These are phyloP conservation scores for Arthroderma sp. DNA, from an alignment of 2,329 filamentous ascomycete genomes.

Conservation along the genomic window DNA sequence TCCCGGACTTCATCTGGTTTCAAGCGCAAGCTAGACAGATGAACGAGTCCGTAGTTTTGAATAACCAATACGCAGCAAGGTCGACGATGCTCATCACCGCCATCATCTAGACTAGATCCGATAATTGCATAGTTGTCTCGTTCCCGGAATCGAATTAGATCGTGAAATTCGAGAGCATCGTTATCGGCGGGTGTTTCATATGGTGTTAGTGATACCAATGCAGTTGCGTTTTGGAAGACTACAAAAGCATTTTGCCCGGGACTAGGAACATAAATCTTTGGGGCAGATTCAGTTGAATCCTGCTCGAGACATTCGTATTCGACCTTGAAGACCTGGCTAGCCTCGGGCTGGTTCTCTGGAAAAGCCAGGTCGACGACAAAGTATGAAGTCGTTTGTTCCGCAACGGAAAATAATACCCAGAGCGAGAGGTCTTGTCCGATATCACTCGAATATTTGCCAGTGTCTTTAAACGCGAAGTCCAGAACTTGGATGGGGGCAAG, in stretches of 20 bases:
- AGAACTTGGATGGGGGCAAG: conserved; percentile 25
- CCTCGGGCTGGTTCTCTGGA: conserved; percentile 38
- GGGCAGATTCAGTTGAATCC: conserved; percentile 35
- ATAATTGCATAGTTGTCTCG: conserved; percentile 40
- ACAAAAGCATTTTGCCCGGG: conserved; percentile 71
- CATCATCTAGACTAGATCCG: conserved; percentile 39
- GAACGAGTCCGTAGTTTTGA: conserved; percentile 46
- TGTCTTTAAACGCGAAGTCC: conserved; percentile 46
- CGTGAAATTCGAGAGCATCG: conserved; percentile 65
- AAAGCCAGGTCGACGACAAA: conserved; percentile 62
- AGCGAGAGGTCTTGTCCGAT: conserved; percentile 32
- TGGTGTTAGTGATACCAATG: conserved; percentile 61
- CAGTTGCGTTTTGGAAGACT: conserved; percentile 64
- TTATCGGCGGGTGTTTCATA: conserved; percentile 63
- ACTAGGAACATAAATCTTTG: conserved; percentile 63
- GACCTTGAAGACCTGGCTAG: conserved; percentile 58
- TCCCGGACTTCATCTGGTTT: conserved; percentile 36
- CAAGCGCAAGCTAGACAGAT: conserved; percentile 29
- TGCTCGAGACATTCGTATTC: conserved; percentile 50
- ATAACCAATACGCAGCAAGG: conserved; percentile 43
- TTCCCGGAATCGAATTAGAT: conserved; percentile 65
- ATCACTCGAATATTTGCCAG: not conserved
- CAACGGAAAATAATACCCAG: conserved; percentile 49
- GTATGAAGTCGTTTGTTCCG: conserved; percentile 50
- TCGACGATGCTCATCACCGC: conserved; percentile 26